These are phyloP conservation scores for Solanum etuberosum DNA, from an alignment of 257 asterid species.

Conservation along the genomic window DNA sequence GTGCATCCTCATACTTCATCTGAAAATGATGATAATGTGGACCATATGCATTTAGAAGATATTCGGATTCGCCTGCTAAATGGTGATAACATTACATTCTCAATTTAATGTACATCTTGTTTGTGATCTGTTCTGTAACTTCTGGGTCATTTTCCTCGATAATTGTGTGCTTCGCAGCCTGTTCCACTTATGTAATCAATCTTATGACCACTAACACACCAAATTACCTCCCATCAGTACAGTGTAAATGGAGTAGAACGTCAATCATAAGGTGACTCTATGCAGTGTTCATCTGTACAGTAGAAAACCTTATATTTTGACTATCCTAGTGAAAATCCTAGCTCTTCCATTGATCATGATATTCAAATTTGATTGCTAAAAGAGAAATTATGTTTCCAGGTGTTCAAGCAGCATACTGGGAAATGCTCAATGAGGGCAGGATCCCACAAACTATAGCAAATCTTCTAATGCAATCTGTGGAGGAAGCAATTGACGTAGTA, in stretches of 20 bases:
- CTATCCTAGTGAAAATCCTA: not conserved
- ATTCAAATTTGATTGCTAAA: not conserved
- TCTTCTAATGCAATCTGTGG: conserved; percentile 89
- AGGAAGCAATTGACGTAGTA: conserved; percentile 78
- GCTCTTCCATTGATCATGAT: not conserved
- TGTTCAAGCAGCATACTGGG: conserved; percentile 98
- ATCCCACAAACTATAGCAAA: conserved; percentile 64
- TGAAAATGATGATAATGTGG: conserved; percentile 29
- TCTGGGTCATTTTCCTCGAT: not conserved
- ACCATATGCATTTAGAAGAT: conserved; percentile 62
- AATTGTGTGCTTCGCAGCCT: not conserved
- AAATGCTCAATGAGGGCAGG: conserved; percentile 98
- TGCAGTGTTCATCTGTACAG: not conserved
- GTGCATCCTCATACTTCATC: conserved; percentile 56
- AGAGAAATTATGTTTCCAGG: conserved; percentile 32
- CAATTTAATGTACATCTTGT: not conserved
- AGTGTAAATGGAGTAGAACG: not conserved
- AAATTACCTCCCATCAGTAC: not conserved
- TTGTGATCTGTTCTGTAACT: not conserved
- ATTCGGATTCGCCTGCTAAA: conserved; percentile 76
- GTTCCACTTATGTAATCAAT: not conserved
- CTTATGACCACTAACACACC: not conserved
- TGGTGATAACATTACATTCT: conserved; percentile 34
- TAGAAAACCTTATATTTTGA: not conserved
- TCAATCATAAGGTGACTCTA: not conserved